A percentile compares a stretch with the other conserved stretches of the same genome.
Evolutionary conservation across 169 alveolate species (phyloP).

Genomic region (Ichthyophthirius multifiliis): DNA sequence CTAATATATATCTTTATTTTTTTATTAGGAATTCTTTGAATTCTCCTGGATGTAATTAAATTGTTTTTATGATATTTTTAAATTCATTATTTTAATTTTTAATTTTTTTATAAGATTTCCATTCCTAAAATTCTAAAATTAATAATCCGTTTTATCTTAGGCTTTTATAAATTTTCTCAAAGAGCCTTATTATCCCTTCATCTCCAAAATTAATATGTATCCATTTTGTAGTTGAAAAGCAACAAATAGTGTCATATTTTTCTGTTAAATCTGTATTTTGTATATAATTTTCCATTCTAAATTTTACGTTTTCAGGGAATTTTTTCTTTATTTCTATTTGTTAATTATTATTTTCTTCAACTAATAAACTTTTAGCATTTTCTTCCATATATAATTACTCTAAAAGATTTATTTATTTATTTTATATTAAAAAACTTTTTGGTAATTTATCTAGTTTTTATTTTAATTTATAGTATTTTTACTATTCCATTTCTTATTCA

Average conservation of each 20-base stretch:
- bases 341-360: background rate
- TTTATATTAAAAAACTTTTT: background rate
- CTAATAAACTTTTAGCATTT: background rate
- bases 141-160: constrained; percentile 50
- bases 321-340: constrained; percentile 11
- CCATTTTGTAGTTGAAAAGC: constrained; percentile 64
- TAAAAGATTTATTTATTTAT: background rate
- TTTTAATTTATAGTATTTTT: background rate
- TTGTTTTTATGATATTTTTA: constrained; percentile 17
- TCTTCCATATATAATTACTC: background rate
- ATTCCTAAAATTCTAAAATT: constrained; percentile 49
- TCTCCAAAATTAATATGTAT: constrained; percentile 73
- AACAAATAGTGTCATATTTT: constrained; percentile 54
- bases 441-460: constrained; percentile 1
- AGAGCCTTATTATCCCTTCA: constrained; percentile 52
- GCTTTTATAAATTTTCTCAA: constrained; percentile 38
- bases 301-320: constrained; percentile 41
- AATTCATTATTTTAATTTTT: constrained; percentile 19
- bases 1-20: background rate
- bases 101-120: constrained; percentile 62
- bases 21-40: background rate
- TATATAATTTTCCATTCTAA: constrained; percentile 59
- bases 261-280: constrained; percentile 38
- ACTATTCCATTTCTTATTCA: background rate
- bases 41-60: constrained; percentile 42